These are phyloP conservation scores for Aspergillus aculeatinus DNA, from an alignment of 2,329 filamentous ascomycete genomes.

Conservation along the genomic window DNA sequence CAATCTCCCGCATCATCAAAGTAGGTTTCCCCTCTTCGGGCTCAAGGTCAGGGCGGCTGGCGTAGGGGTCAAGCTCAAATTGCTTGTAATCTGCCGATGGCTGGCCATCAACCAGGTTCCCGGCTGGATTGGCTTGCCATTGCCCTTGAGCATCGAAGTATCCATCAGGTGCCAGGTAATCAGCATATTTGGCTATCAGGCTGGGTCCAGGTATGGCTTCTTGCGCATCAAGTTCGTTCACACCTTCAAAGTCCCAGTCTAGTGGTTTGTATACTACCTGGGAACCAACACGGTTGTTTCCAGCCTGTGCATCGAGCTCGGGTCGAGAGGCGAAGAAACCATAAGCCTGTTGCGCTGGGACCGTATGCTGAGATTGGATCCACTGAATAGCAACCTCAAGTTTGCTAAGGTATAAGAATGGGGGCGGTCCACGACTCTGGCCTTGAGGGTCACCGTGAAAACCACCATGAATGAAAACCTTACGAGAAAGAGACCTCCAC, in stretches of 20 bases:
- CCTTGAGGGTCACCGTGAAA: constrained; percentile 56
- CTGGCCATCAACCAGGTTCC: constrained; percentile 29
- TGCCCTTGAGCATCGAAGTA: constrained; percentile 36
- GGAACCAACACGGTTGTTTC: constrained; percentile 23
- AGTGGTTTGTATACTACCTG: constrained; percentile 31
- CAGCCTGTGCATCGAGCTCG: constrained; percentile 11
- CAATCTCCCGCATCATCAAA: constrained; percentile 63
- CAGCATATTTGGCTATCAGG: constrained; percentile 32
- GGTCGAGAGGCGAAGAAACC: background rate
- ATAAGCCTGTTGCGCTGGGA: constrained; percentile 9
- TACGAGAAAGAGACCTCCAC: constrained; percentile 78
- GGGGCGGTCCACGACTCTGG: constrained; percentile 55
- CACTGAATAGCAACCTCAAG: constrained; percentile 64
- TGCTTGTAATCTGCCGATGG: constrained; percentile 37
- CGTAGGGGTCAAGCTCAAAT: constrained; percentile 59
- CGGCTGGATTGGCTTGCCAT: constrained; percentile 25
- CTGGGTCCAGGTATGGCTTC: constrained; percentile 10
- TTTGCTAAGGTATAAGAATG: constrained; percentile 71
- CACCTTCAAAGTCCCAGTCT: constrained; percentile 35
- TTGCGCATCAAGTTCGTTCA: constrained; percentile 15
- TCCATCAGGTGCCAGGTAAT: constrained; percentile 36
- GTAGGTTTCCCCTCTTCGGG: constrained; percentile 25
- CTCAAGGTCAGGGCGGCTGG: constrained; percentile 32
- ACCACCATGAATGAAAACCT: constrained; percentile 75
- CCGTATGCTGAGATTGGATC: constrained; percentile 52